phyloP scores from a whole-genome alignment of 2,329 filamentous ascomycete genomes.

The Colletotrichum caudatum region DNA sequence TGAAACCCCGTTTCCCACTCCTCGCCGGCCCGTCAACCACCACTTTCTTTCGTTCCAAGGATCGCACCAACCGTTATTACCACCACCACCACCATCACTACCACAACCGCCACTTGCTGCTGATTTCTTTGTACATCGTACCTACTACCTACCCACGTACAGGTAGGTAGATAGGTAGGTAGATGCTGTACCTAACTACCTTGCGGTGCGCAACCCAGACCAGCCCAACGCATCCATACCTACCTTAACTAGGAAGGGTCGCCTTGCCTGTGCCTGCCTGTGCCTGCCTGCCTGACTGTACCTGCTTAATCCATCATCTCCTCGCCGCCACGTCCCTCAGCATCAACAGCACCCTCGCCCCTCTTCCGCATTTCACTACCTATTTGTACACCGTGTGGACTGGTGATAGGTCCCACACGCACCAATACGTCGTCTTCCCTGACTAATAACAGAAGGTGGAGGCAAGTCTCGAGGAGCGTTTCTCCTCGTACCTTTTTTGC shows the following conservation, averaged over 20 bases:
- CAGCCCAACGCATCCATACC: conserved; percentile 25
- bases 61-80: neutral
- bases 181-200: neutral
- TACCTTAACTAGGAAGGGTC: neutral
- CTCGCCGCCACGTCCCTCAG: conserved; percentile 5
- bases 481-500: conserved; percentile 16
- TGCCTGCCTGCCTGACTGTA: neutral
- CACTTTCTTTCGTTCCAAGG: conserved; percentile 1
- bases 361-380: conserved; percentile 22
- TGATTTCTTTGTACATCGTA: no score
- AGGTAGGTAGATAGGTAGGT: no score
- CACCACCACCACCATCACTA: neutral
- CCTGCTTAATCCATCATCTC: neutral
- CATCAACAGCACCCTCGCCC: conserved; percentile 9
- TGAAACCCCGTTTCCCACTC: conserved; percentile 4
- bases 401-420: conserved; percentile 34
- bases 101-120: neutral
- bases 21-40: conserved; percentile 27
- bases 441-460: conserved; percentile 26
- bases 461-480: neutral
- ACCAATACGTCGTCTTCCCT: conserved; percentile 37
- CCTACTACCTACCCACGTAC: no score
- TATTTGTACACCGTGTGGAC: no score
- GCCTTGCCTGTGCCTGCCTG: conserved; percentile 4
- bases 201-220: neutral